A percentile compares a stretch with the other conserved stretches of the same genome.
Evolutionary conservation across 352 stramenopile genomes (phyloP).

Genomic region (Globisporangium mamillatum): DNA sequence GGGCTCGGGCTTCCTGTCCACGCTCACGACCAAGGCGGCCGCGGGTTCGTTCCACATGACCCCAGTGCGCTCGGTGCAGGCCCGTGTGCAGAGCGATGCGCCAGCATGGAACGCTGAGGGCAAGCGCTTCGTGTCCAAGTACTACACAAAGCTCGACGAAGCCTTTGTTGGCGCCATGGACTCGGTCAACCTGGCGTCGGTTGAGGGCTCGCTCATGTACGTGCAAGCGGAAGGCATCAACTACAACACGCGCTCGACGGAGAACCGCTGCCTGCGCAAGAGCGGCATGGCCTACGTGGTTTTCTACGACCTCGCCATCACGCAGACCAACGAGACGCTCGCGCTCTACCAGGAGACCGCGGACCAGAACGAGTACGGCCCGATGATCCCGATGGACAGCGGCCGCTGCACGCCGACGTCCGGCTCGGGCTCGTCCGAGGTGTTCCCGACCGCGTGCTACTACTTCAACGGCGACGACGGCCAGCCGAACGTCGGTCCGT

Average conservation of each 20-base stretch:
- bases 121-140: constrained; percentile 58
- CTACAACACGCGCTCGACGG: constrained; percentile 54
- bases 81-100: constrained; percentile 65
- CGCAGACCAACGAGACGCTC: constrained; percentile 5
- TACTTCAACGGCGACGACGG: constrained; percentile 67
- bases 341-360: constrained; percentile 31
- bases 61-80: constrained; percentile 70
- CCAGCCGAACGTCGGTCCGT: constrained; percentile 62
- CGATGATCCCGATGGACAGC: constrained; percentile 63
- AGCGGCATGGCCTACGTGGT: constrained; percentile 58
- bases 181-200: constrained; percentile 76
- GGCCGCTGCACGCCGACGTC: constrained; percentile 52
- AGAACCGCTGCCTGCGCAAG: constrained; percentile 59
- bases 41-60: constrained; percentile 60
- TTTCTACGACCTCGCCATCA: constrained; percentile 76
- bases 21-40: constrained; percentile 17
- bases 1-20: constrained; percentile 18
- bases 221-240: constrained; percentile 27
- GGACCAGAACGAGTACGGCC: constrained; percentile 59
- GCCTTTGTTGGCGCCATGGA: constrained; percentile 69
- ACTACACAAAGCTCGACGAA: constrained; percentile 49
- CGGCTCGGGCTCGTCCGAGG: constrained; percentile 20
- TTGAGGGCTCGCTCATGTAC: constrained; percentile 87
- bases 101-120: constrained; percentile 51
- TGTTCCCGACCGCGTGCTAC: constrained; percentile 51